phyloP scores from a whole-genome alignment of 352 stramenopile genomes.

The Pythium aquatile region DNA sequence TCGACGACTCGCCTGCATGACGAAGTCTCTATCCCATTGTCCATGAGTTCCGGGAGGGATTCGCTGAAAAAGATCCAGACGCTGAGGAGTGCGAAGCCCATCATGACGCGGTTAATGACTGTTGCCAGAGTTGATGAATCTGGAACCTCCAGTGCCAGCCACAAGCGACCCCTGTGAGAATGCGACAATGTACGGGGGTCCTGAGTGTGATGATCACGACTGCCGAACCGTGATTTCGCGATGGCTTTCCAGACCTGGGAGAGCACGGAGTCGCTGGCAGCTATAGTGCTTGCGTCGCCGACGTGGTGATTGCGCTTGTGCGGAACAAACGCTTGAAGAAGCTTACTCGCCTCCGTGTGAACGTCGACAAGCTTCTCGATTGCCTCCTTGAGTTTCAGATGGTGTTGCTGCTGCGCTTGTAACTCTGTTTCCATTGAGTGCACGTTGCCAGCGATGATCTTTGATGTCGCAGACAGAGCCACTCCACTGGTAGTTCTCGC shows the following conservation, averaged over 20 bases:
- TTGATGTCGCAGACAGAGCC: neutral
- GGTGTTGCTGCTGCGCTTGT: constrained; percentile 32
- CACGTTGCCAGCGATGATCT: neutral
- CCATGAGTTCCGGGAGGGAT: constrained; percentile 62
- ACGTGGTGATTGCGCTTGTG: constrained; percentile 36
- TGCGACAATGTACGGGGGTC: constrained; percentile 21
- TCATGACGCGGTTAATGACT: constrained; percentile 59
- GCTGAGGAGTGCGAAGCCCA: constrained; percentile 53
- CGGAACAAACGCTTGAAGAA: constrained; percentile 54
- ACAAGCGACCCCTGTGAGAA: constrained; percentile 44
- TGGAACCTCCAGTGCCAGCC: constrained; percentile 58
- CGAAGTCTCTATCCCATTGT: constrained; percentile 39
- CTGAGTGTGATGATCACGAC: constrained; percentile 11
- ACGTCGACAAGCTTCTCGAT: constrained; percentile 37
- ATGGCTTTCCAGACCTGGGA: constrained; percentile 45
- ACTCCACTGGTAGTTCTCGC: neutral
- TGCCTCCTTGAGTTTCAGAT: constrained; percentile 49
- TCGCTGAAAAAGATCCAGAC: constrained; percentile 71
- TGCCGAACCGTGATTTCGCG: constrained; percentile 28
- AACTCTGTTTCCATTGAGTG: constrained; percentile 28
- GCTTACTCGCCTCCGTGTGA: constrained; percentile 36
- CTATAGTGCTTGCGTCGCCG: neutral
- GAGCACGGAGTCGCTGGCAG: constrained; percentile 32
- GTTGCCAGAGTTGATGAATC: constrained; percentile 49
- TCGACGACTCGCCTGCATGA: constrained; percentile 50